Base-by-base conservation (phyloP, 2,329 filamentous ascomycete species). In the Fusarium tuaranense region DNA sequence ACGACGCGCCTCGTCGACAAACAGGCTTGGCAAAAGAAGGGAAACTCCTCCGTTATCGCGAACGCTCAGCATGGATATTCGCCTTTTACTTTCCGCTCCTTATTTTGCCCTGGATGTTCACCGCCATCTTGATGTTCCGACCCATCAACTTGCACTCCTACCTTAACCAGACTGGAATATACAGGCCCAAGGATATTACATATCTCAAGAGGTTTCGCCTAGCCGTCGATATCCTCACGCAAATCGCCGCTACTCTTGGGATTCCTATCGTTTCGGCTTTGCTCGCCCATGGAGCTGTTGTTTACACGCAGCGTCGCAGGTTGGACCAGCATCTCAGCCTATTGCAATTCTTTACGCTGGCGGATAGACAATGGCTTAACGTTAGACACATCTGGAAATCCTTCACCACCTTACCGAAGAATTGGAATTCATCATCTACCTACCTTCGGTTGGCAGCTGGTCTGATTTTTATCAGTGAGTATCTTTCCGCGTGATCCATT, bases 181-280 rank as follows among this genome's bases (percentile, higher is more conserved):
- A 66, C 10, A 59, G 57, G 7, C 58, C 48, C 1, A 5, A 1
- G 3, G 44, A 74, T 14, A 6, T 68, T 4, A 12, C 14, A 0
- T 16, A 10, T n/a, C 46, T 61, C 51, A 46, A 66, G 1, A 63
- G 14, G 18, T 55, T 41, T 14, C 32, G 13, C 1, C 4, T 30
- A 16, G 20, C 44, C 9, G 20, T 69, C n/a, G 25, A 48, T 2
- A 1, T 6, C 10, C 38, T 70, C 22, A 62, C 51, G 4, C 46
- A 18, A 4, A 44, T 70, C 9, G 30, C 70, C 2, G 27, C 51
- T 22, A 38, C 60, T 7, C 25, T 74, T 18, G 53, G 70, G 2
- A 30, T 77, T 3, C 72, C 68, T 1, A 51, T 74, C 5, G 62
- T 75, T 18, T 75, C 74, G 16, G 25, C 59, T 18, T 46, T 77